Base-by-base conservation (phyloP, 768 basidiomycete species). In the Calocybe gangraenosa region DNA sequence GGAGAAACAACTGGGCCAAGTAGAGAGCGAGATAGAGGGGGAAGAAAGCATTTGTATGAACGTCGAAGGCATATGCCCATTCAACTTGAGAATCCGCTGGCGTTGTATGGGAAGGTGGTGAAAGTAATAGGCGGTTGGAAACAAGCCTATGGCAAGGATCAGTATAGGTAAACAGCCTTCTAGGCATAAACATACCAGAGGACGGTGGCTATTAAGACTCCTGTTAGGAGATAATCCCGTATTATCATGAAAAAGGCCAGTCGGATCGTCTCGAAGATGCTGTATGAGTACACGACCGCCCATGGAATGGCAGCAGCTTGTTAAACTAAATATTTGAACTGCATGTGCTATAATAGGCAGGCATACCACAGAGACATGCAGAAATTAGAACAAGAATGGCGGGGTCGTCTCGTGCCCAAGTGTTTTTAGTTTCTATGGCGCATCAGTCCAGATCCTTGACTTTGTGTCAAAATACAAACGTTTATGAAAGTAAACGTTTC, bases 401-500 rank as follows among this genome's bases (percentile, higher is more conserved):
- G 17, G 95, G 95, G 60, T 98, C 95, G 64, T 98, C 95, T 63
- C 95, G 74, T 15, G 94, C 92, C 94, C 94, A 97, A 13, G 88
- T 92, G 63, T 98, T 96, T 74, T 96, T 97, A 15, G 94, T 97
- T 73, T 97, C 92, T 89, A 66, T 46, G 34, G 13, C 34, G 14
- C n/a, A 22, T 47, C 33, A 44, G 32, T 15, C 9, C 15, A 37
- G 15, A 17, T 18, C n/a, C n/a, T 18, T 4, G 17, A 9, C 38
- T 38, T 18, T 25, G 15, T 13, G 19, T 32, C 4, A 10, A 23
- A 40, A 20, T 18, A 65, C 84, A 58, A 60, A 94, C 94, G 91
- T 67, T 94, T 94, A 68, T 96, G 94, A 60, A 94, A 96, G 63
- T 97, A 98, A 6, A 96, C 94, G 66, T 97, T 95, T 40, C 92